Evolutionary conservation across 352 stramenopile genomes (phyloP).

Genomic region (Globisporangium splendens): DNA sequence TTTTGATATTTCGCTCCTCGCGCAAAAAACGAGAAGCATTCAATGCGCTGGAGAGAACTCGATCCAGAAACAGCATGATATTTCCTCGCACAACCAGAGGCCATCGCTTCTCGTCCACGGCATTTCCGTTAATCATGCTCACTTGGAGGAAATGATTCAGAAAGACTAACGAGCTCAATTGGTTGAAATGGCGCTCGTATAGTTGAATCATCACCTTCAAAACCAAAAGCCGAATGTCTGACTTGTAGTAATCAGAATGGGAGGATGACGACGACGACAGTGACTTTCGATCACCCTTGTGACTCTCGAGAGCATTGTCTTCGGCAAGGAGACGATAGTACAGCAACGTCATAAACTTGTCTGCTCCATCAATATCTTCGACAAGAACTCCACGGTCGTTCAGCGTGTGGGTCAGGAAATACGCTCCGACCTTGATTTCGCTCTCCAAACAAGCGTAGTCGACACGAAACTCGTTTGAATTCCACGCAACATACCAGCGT

Average conservation of each 20-base stretch:
- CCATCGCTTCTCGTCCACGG: conserved; percentile 47
- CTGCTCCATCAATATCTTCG: conserved; percentile 71
- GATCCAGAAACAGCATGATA: conserved; percentile 81
- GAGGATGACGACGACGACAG: conserved; percentile 27
- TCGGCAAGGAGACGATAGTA: conserved; percentile 83
- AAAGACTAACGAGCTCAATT: conserved; percentile 76
- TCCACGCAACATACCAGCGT: conserved; percentile 83
- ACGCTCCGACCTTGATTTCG: conserved; percentile 81
- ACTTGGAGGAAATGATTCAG: conserved; percentile 80
- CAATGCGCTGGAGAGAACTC: conserved; percentile 71
- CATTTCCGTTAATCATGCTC: conserved; percentile 64
- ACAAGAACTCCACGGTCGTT: conserved; percentile 77
- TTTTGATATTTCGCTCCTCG: conserved; percentile 67
- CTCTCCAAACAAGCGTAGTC: conserved; percentile 71
- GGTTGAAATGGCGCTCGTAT: conserved; percentile 75
- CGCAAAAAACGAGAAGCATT: conserved; percentile 78
- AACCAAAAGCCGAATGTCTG: conserved; percentile 75
- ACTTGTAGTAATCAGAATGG: conserved; percentile 39
- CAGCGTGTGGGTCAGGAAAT: conserved; percentile 79
- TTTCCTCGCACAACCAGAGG: conserved; percentile 77
- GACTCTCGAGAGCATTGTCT: conserved; percentile 27
- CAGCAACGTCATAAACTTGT: conserved; percentile 84
- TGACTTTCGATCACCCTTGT: conserved; percentile 12
- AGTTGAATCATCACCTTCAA: conserved; percentile 88
- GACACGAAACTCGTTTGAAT: conserved; percentile 81